These are phyloP conservation scores for Acer negundo DNA, from an alignment of 345 rosid genomes.

Conservation along the genomic window DNA sequence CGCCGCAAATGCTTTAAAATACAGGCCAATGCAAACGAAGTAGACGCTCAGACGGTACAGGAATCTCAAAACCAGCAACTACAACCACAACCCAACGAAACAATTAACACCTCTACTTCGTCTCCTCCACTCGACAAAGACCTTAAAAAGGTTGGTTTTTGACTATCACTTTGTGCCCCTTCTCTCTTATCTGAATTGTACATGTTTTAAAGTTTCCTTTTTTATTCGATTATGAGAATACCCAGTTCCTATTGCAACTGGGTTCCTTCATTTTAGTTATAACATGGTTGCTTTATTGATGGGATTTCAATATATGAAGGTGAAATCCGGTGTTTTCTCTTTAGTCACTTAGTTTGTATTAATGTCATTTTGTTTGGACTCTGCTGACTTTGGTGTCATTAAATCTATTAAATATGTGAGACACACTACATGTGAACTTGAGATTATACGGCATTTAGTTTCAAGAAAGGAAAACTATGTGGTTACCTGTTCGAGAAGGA, in stretches of 20 bases:
- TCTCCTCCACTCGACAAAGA: slow-evolving; percentile 52
- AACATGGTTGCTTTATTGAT: background rate
- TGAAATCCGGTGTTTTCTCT: background rate
- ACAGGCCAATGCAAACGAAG: slow-evolving; percentile 47
- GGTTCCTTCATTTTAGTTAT: background rate
- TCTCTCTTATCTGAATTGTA: background rate
- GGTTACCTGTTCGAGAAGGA: too few relatives aligned
- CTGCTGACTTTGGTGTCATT: background rate
- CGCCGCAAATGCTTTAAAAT: slow-evolving; percentile 34
- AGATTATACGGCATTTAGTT: background rate
- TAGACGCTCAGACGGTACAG: slow-evolving; percentile 36
- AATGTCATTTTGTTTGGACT: background rate
- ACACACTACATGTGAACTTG: background rate
- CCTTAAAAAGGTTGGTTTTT: slow-evolving; percentile 68
- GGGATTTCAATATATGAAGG: background rate
- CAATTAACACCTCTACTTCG: slow-evolving; percentile 21
- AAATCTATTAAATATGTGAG: background rate
- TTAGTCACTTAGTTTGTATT: background rate
- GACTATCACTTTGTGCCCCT: background rate
- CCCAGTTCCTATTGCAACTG: background rate
- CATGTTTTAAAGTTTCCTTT: too few relatives aligned
- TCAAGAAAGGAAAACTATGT: too few relatives aligned
- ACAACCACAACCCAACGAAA: slow-evolving; percentile 23
- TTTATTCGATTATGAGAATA: background rate
- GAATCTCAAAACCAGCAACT: slow-evolving; percentile 31